These are phyloP conservation scores for Herpetomonas samuelpessoai DNA, from an alignment of 208 protist genomes.

Conservation along the genomic window DNA sequence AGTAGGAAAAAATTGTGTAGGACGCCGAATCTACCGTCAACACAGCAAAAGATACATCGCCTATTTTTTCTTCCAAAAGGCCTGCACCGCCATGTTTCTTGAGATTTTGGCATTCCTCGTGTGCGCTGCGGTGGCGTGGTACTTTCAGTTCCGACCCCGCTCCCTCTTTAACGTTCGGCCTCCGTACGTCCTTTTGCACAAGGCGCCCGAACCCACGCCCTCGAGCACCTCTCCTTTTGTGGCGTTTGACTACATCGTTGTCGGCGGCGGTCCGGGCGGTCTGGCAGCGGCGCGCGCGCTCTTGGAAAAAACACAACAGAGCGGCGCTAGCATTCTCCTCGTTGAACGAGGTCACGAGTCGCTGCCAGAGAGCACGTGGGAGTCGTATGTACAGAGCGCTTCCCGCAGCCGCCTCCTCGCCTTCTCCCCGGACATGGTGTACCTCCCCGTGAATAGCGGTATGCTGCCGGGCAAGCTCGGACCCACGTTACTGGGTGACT, in stretches of 20 bases:
- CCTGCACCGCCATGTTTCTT: too few species aligned
- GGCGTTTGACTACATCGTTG: slow-evolving; percentile 65
- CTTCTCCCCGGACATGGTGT: slow-evolving; percentile 35
- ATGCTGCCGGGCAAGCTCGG: background rate
- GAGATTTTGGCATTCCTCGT: slow-evolving; percentile 13
- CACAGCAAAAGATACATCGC: too few species aligned
- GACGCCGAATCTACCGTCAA: too few species aligned
- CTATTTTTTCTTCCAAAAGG: too few species aligned
- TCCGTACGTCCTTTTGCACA: slow-evolving; percentile 12
- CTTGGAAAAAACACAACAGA: slow-evolving; percentile 16
- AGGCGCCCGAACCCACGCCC: background rate
- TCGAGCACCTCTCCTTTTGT: background rate
- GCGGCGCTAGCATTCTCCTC: slow-evolving; percentile 31
- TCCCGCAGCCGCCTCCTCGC: slow-evolving; percentile 22
- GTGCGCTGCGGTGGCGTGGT: slow-evolving; percentile 27
- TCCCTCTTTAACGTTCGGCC: slow-evolving; percentile 31
- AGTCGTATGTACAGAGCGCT: slow-evolving; percentile 7
- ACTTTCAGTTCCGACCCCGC: slow-evolving; percentile 24
- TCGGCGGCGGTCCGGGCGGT: slow-evolving; percentile 76
- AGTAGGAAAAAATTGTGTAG: too few species aligned
- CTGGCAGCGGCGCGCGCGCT: slow-evolving; percentile 48
- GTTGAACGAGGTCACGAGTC: slow-evolving; percentile 51
- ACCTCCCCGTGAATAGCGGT: slow-evolving; percentile 12
- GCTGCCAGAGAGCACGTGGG: slow-evolving; percentile 8
- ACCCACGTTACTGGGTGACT: background rate